phyloP scores from a whole-genome alignment of 2,329 filamentous ascomycete genomes.

The Monosporascus sp. region DNA sequence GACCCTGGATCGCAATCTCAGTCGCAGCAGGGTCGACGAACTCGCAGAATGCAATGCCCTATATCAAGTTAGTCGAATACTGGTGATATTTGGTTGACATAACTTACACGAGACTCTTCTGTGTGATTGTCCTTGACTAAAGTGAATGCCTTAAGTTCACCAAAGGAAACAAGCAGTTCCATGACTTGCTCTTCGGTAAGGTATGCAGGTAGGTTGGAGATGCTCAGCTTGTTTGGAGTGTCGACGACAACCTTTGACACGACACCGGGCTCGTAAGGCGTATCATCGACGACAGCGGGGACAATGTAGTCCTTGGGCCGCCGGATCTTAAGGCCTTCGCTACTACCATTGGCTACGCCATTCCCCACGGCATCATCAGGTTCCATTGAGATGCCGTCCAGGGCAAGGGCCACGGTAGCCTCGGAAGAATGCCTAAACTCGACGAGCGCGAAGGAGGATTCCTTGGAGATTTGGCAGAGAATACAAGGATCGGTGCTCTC shows the following conservation, averaged over 20 bases:
- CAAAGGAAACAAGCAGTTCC: slow-evolving; percentile 85
- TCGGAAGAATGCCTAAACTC: slow-evolving; percentile 88
- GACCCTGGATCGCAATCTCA: slow-evolving; percentile 78
- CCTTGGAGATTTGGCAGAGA: slow-evolving; percentile 74
- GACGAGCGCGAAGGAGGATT: slow-evolving; percentile 74
- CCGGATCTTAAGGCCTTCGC: slow-evolving; percentile 64
- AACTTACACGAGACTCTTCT: slow-evolving; percentile 77
- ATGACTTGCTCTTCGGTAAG: slow-evolving; percentile 87
- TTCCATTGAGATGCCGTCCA: slow-evolving; percentile 87
- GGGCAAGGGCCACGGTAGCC: slow-evolving; percentile 82
- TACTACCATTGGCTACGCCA: slow-evolving; percentile 42
- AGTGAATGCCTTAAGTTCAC: slow-evolving; percentile 86
- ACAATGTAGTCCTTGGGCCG: slow-evolving; percentile 97
- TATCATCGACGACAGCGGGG: slow-evolving; percentile 69
- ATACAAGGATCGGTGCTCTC: slow-evolving; percentile 79
- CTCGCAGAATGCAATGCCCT: slow-evolving; percentile 97
- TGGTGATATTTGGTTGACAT: neutral
- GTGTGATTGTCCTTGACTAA: slow-evolving; percentile 82
- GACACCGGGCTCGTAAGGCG: slow-evolving; percentile 67
- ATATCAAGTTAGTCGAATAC: slow-evolving; percentile 21
- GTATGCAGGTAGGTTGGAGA: slow-evolving; percentile 83
- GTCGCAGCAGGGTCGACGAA: slow-evolving; percentile 76
- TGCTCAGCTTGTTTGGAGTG: slow-evolving; percentile 90
- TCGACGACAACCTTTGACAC: slow-evolving; percentile 81
- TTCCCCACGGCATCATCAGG: slow-evolving; percentile 56